Evolutionary conservation across 2,329 filamentous ascomycete genomes (phyloP).

Genomic region (Mycosphaerelloides madeirae): DNA sequence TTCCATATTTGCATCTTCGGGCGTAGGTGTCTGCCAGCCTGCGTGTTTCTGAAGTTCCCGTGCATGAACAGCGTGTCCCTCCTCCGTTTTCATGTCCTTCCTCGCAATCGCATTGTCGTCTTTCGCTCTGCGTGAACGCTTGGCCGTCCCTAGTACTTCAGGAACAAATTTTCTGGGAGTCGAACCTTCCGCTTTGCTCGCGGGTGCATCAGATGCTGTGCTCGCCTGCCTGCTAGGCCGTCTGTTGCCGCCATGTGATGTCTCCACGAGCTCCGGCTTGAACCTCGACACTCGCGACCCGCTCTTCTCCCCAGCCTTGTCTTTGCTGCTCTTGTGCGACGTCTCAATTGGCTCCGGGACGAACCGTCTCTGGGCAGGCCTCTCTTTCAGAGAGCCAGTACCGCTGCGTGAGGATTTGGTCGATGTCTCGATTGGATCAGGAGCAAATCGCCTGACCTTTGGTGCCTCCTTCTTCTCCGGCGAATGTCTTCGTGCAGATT

Average conservation of each 20-base stretch:
- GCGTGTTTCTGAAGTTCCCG: slow-evolving; percentile 29
- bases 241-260: slow-evolving; percentile 25
- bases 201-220: slow-evolving; percentile 15
- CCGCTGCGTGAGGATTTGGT: slow-evolving; percentile 48
- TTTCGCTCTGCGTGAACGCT: slow-evolving; percentile 63
- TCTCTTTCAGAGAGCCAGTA: slow-evolving; percentile 21
- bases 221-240: slow-evolving; percentile 20
- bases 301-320: slow-evolving; percentile 13
- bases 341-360: slow-evolving; percentile 39
- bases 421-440: slow-evolving; percentile 68
- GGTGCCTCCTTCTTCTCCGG: slow-evolving; percentile 21
- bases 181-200: slow-evolving; percentile 6
- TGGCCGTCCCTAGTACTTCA: slow-evolving; percentile 75
- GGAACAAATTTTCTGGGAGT: slow-evolving; percentile 61
- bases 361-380: slow-evolving; percentile 20
- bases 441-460: slow-evolving; percentile 52
- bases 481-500: slow-evolving; percentile 8
- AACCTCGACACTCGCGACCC: slow-evolving; percentile 23
- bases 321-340: slow-evolving; percentile 29
- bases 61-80: slow-evolving; percentile 26
- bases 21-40: slow-evolving; percentile 16
- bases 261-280: slow-evolving; percentile 33
- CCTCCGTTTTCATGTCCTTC: slow-evolving; percentile 65
- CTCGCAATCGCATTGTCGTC: slow-evolving; percentile 60
- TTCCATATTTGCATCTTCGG: slow-evolving; percentile 3